These are phyloP conservation scores for Chlorella vulgaris DNA, from an alignment of 139 green algal genomes.

Conservation along the genomic window DNA sequence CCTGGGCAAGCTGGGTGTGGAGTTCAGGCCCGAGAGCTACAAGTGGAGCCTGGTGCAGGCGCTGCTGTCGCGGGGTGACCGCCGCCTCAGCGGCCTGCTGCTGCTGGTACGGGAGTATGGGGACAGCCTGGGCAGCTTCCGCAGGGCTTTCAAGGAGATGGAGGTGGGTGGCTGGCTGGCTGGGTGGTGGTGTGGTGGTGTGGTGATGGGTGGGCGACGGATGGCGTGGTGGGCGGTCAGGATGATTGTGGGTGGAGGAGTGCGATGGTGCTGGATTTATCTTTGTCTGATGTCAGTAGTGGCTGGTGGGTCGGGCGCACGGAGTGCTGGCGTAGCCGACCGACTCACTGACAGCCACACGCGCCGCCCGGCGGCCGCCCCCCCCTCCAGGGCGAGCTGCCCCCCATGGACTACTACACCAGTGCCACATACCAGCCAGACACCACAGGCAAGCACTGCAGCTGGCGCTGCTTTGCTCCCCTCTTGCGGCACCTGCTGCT, in stretches of 20 bases:
- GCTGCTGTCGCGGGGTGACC: slow-evolving; percentile 55
- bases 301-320: no score
- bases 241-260: not conserved
- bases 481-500: not conserved
- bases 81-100: slow-evolving; percentile 45
- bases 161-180: not conserved
- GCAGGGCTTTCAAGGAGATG: slow-evolving; percentile 53
- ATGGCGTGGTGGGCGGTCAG: not conserved
- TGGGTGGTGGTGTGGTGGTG: not conserved
- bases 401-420: slow-evolving; percentile 52
- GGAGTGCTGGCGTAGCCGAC: no score
- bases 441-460: not conserved
- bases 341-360: no score
- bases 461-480: not conserved
- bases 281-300: no score
- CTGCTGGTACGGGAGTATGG: slow-evolving; percentile 44
- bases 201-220: not conserved
- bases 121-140: slow-evolving; percentile 48
- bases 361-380: no score
- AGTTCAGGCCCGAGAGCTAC: slow-evolving; percentile 63
- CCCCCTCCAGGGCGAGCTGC: slow-evolving; percentile 35
- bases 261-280: no score
- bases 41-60: slow-evolving; percentile 59
- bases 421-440: slow-evolving; percentile 24
- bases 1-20: slow-evolving; percentile 42